These are phyloP conservation scores for Bauhinia variegata DNA, from an alignment of 306 rosid species.

Conservation along the genomic window DNA sequence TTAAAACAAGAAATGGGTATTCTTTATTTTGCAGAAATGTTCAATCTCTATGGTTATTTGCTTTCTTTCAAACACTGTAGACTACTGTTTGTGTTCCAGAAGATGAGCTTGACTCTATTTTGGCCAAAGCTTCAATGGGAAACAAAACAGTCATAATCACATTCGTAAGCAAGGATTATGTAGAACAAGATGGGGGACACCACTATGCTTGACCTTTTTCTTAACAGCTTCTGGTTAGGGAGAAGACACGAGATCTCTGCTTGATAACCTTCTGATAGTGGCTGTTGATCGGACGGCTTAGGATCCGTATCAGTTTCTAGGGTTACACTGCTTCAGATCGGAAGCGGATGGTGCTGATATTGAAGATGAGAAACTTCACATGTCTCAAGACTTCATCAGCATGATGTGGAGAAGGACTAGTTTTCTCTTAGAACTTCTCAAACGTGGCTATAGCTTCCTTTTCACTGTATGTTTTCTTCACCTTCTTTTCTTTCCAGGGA, in stretches of 20 bases:
- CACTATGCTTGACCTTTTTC: constrained; percentile 76
- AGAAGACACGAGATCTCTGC: constrained; percentile 54
- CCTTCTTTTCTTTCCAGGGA: too few relatives aligned
- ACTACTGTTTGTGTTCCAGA: background rate
- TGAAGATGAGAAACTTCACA: constrained; percentile 61
- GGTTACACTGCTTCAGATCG: constrained; percentile 57
- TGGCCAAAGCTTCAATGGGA: constrained; percentile 59
- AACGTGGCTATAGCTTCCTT: constrained; percentile 70
- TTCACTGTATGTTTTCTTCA: constrained; percentile 56
- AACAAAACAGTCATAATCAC: constrained; percentile 69
- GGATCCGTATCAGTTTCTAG: constrained; percentile 57
- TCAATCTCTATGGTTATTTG: background rate
- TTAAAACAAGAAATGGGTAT: background rate
- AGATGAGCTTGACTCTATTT: constrained; percentile 52
- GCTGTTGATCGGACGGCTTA: constrained; percentile 70
- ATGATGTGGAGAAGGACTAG: constrained; percentile 87
- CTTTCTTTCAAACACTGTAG: constrained; percentile 16
- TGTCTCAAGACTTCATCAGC: constrained; percentile 70
- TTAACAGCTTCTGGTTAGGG: constrained; percentile 75
- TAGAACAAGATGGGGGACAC: constrained; percentile 53
- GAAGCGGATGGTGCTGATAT: constrained; percentile 62
- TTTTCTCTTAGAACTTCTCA: constrained; percentile 64
- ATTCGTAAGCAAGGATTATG: constrained; percentile 68
- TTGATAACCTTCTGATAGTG: constrained; percentile 60
- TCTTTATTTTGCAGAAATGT: background rate